Evolutionary conservation across 495 filamentous ascomycete species (phyloP), one percentile per base, ranked within the genome.

Genomic region (Talaromyces proteolyticus): DNA sequence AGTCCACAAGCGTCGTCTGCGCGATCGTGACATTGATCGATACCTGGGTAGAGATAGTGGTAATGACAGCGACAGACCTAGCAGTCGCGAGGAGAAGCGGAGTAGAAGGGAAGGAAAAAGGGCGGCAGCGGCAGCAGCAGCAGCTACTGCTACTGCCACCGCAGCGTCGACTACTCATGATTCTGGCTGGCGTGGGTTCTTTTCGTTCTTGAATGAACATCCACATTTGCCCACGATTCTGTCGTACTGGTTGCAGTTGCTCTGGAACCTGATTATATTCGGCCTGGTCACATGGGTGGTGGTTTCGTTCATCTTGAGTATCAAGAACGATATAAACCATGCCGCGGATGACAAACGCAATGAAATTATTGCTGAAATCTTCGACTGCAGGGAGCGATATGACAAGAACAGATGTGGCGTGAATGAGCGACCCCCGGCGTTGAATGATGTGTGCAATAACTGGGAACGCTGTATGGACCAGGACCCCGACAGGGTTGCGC

Each of bases 381-480:
- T 77, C 0, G 57, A 69, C 6, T 98, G 93, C 67, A 70, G 72
- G 11, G 72, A 79, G 42, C 70, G 86, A 44, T 98, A 84, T 62
- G 56, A 74, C 8, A 78, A 82, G 29, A 98, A 98, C 56, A 68
- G 66, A 18, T 98, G 93, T 58, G 76, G 69, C 0, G 75, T 76
- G 0, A 68, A 72, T 0, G 70, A 66, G 22, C 74, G 87, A 16
- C 66, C 87, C 1, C 92, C 91, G 0, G 88, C 88, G 0, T 73
- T 97, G 56, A 77, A 89, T 57, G 67, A 57, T 0, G 64, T 81
- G 4, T 98, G 93, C 60, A 75, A 82, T 25, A 76, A 80, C 37
- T 97, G 92, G 93, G 81, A 85, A 49, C 68, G 68, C 3, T 98
- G 93, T 63, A 96, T 96, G 91, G 78, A 87, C 46, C 76, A 73